Evolutionary conservation across 176 grass and related monocot species (phyloP).

Genomic region (Bothriochloa decipiens): DNA sequence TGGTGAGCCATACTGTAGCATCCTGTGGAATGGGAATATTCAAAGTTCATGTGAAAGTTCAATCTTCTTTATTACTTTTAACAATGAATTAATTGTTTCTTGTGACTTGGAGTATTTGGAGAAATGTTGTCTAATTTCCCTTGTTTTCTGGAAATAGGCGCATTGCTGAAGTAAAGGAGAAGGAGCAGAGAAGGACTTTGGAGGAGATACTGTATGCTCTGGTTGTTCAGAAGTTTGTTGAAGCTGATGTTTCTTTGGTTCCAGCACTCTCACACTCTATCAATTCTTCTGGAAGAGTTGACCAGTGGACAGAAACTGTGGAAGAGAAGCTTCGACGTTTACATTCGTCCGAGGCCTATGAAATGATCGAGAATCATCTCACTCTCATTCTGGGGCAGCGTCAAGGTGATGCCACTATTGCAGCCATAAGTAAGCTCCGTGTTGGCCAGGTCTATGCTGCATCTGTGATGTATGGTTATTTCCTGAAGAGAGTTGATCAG

Average conservation of each 20-base stretch:
- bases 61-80: constrained; percentile 15
- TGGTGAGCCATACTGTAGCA: background rate
- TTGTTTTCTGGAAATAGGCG: constrained; percentile 59
- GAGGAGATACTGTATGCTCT: constrained; percentile 95
- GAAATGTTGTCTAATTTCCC: constrained; percentile 19
- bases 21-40: background rate
- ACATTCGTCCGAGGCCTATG: constrained; percentile 80
- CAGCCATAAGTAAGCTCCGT: constrained; percentile 93
- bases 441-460: constrained; percentile 95
- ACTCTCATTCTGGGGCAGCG: constrained; percentile 87
- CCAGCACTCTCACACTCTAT: constrained; percentile 63
- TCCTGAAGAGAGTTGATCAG: constrained; percentile 92
- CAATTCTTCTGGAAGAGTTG: constrained; percentile 61
- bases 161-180: constrained; percentile 97
- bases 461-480: constrained; percentile 95
- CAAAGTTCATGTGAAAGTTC: background rate
- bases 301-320: constrained; percentile 57
- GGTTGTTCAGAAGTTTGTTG: constrained; percentile 96
- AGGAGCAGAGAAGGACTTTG: constrained; percentile 73
- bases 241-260: constrained; percentile 79
- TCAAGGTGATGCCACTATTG: constrained; percentile 62
- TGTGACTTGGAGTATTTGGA: background rate
- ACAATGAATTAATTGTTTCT: background rate
- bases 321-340: constrained; percentile 72
- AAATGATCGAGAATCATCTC: constrained; percentile 98